Percentiles rank a stretch among this genome's conserved stretches.
Evolutionary conservation across 331 rosid genomes (phyloP).

Genomic region (Spiraea crenata): DNA sequence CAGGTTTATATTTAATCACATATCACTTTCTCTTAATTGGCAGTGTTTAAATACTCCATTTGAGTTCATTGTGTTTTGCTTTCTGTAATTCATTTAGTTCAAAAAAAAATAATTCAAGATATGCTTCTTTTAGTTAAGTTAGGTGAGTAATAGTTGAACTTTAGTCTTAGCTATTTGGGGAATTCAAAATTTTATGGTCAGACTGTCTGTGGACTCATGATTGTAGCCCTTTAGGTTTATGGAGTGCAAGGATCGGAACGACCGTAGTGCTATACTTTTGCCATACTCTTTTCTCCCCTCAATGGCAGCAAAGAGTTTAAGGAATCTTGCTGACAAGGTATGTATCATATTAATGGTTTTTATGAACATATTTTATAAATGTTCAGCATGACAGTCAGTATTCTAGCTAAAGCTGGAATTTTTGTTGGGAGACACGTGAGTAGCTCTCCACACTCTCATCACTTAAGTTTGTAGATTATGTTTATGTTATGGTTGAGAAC

Average conservation of each 20-base stretch:
- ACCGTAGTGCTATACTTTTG: conserved; percentile 64
- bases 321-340: conserved; percentile 81
- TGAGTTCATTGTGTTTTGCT: neutral
- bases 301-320: conserved; percentile 68
- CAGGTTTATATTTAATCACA: neutral
- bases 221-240: conserved; percentile 65
- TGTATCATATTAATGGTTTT: neutral
- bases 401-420: neutral
- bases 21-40: neutral
- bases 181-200: neutral
- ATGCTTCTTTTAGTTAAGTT: neutral
- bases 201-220: neutral
- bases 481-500: neutral
- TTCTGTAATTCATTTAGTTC: neutral
- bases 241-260: conserved; percentile 97
- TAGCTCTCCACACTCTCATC: neutral
- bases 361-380: neutral
- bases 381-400: neutral
- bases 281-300: conserved; percentile 84
- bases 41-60: neutral
- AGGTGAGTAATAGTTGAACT: neutral
- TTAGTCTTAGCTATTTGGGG: conserved; percentile 2
- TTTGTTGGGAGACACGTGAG: neutral
- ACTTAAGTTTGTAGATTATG: neutral
- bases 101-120: neutral